These are phyloP conservation scores for Cnidoscolus chayamansa DNA, from an alignment of 441 rosid species.

Conservation along the genomic window DNA sequence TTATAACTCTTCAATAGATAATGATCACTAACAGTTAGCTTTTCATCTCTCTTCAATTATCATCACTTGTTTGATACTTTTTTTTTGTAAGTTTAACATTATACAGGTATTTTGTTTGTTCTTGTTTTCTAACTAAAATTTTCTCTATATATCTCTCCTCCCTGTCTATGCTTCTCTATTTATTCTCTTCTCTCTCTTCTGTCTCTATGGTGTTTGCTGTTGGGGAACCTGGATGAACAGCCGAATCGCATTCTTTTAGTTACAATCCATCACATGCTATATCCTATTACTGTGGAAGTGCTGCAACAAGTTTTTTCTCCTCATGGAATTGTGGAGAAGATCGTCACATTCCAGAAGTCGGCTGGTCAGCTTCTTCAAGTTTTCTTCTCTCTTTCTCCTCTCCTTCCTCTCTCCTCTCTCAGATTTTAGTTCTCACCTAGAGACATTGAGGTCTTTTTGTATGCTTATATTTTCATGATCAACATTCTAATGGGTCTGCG, in stretches of 20 bases:
- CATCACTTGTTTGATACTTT: neutral
- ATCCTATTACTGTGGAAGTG: conserved; percentile 98
- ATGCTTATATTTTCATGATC: conserved; percentile 20
- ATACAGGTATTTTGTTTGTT: conserved; percentile 27
- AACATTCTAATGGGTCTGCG: conserved; percentile 4
- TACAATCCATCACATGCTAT: conserved; percentile 95
- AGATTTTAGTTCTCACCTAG: conserved; percentile 13
- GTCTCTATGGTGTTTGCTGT: conserved; percentile 59
- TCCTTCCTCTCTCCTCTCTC: conserved; percentile 7
- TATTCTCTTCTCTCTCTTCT: conserved; percentile 54
- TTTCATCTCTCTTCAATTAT: conserved; percentile 6
- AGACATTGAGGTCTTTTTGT: neutral
- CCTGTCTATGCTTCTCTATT: conserved; percentile 48
- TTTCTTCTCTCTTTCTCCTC: conserved; percentile 32
- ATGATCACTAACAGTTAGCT: neutral
- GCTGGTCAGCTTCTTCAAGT: conserved; percentile 87
- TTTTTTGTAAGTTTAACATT: conserved; percentile 19
- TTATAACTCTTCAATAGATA: neutral
- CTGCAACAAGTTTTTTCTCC: conserved; percentile 98
- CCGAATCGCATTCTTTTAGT: conserved; percentile 98
- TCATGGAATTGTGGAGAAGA: conserved; percentile 96
- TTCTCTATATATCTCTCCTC: conserved; percentile 32
- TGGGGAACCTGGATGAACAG: conserved; percentile 68
- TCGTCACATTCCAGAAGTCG: conserved; percentile 98
- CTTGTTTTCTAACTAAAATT: conserved; percentile 21